A percentile compares a stretch with the other conserved stretches of the same genome.
These are phyloP conservation scores for Calvatia gigantea DNA, from an alignment of 768 basidiomycete species.

Conservation along the genomic window DNA sequence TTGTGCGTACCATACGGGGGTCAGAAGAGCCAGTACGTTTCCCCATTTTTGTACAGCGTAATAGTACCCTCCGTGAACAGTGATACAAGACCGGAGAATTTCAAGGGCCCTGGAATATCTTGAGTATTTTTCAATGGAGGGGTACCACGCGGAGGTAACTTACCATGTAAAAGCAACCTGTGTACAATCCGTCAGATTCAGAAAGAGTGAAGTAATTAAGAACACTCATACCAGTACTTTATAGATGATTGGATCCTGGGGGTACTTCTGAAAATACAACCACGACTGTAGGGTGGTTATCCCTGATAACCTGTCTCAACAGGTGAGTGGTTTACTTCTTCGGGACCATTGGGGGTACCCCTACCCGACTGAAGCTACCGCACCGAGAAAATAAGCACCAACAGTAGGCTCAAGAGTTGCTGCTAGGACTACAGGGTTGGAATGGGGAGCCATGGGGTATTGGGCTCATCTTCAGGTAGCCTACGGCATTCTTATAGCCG, in stretches of 20 bases:
- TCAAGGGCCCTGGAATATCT: not conserved
- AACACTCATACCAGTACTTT: not conserved
- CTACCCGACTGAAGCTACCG: slow-evolving; percentile 5
- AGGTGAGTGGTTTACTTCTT: not conserved
- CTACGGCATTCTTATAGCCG: too few species aligned
- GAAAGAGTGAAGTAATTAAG: not conserved
- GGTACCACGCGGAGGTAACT: not conserved
- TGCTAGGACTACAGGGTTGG: too few species aligned
- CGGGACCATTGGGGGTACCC: not conserved
- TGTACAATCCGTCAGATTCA: not conserved
- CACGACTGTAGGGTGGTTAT: slow-evolving; percentile 8
- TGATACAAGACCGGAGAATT: slow-evolving; percentile 5
- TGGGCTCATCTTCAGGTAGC: too few species aligned
- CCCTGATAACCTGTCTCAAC: not conserved
- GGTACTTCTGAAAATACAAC: slow-evolving; percentile 11
- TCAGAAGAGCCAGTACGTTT: not conserved
- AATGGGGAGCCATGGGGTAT: too few species aligned
- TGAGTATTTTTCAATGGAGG: not conserved
- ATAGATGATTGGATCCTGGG: not conserved
- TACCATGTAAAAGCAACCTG: slow-evolving; percentile 8
- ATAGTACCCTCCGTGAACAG: slow-evolving; percentile 8
- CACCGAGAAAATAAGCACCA: slow-evolving; percentile 7
- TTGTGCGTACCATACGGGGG: not conserved
- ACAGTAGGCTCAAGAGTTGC: slow-evolving; percentile 5
- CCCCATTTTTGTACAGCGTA: slow-evolving; percentile 11